Percentiles rank a stretch among this genome's conserved stretches.
Evolutionary conservation across 768 basidiomycete species (phyloP).

Genomic region (Lentinula sp.): DNA sequence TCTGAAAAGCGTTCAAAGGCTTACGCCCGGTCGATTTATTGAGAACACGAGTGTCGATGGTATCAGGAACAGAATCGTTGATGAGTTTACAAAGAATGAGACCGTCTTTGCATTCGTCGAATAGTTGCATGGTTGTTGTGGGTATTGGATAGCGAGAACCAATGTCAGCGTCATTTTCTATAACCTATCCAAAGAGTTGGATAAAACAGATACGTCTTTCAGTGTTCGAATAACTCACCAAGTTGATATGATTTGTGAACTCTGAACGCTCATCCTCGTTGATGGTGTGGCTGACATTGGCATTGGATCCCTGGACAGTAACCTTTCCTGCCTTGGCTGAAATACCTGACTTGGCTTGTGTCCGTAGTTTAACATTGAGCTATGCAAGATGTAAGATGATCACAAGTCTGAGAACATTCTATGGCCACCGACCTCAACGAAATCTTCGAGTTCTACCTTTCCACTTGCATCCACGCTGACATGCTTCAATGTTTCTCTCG

Average conservation of each 20-base stretch:
- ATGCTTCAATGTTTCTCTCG: conserved; percentile 84
- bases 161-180: conserved; percentile 87
- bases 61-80: conserved; percentile 99
- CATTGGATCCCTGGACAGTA: conserved; percentile 89
- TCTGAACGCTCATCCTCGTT: conserved; percentile 94
- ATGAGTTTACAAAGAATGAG: conserved; percentile 96
- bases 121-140: conserved; percentile 95
- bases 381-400: conserved; percentile 18
- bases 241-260: conserved; percentile 98
- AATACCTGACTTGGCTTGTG: conserved; percentile 38
- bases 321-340: conserved; percentile 81
- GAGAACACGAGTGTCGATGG: conserved; percentile 96
- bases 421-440: conserved; percentile 77
- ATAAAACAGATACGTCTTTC: not conserved
- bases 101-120: conserved; percentile 95
- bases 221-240: conserved; percentile 40
- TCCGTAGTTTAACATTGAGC: conserved; percentile 78
- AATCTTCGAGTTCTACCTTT: conserved; percentile 95
- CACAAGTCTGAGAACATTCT: not conserved
- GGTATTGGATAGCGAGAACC: conserved; percentile 83
- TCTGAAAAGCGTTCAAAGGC: conserved; percentile 95
- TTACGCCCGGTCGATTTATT: conserved; percentile 81
- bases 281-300: conserved; percentile 94
- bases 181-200: conserved; percentile 48
- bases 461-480: conserved; percentile 94